Conservation (phyloP, 2,329 filamentous ascomycete species). For the Orbilia oligospora region DNA sequence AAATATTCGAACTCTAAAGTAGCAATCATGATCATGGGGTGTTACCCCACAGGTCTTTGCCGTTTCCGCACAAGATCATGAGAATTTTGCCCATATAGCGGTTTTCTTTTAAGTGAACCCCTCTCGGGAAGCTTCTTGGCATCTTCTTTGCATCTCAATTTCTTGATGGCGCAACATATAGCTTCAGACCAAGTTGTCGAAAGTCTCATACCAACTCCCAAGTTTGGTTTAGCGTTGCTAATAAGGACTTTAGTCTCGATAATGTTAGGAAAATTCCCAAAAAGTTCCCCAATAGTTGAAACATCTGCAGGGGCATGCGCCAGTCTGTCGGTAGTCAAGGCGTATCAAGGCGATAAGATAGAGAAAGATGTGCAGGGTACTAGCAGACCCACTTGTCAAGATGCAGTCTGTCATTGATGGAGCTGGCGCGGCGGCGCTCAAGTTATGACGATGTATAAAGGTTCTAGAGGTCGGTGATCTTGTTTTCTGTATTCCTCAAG, state of each 20-base stretch:
- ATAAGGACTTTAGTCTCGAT: conserved; percentile 3
- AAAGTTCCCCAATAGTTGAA: conserved; percentile 37
- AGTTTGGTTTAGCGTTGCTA: conserved; percentile 8
- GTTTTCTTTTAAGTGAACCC: conserved; percentile 27
- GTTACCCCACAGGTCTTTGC: conserved; percentile 22
- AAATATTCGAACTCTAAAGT: conserved; percentile 11
- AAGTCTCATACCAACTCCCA: conserved; percentile 29
- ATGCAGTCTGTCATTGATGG: conserved; percentile 14
- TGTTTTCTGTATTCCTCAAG: conserved; percentile 2
- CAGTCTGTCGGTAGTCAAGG: conserved; percentile 32
- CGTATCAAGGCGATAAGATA: conserved; percentile 42
- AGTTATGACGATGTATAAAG: conserved; percentile 40
- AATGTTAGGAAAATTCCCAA: conserved; percentile 17
- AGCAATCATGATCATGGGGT: conserved; percentile 38
- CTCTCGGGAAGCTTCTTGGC: conserved; percentile 38
- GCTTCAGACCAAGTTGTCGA: neutral
- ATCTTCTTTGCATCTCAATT: conserved; percentile 26
- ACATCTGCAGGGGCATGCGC: conserved; percentile 39
- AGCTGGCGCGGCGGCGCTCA: neutral
- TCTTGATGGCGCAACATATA: conserved; percentile 7
- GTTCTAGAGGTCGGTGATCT: conserved; percentile 8
- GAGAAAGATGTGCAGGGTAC: conserved; percentile 12
- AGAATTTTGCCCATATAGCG: conserved; percentile 30
- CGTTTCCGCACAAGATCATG: conserved; percentile 24
- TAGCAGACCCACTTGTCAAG: conserved; percentile 27